A percentile compares a stretch with the other conserved stretches of the same genome.
Evolutionary conservation across 2,329 filamentous ascomycete genomes (phyloP).

Genomic region (Trichoderma endophyticum): DNA sequence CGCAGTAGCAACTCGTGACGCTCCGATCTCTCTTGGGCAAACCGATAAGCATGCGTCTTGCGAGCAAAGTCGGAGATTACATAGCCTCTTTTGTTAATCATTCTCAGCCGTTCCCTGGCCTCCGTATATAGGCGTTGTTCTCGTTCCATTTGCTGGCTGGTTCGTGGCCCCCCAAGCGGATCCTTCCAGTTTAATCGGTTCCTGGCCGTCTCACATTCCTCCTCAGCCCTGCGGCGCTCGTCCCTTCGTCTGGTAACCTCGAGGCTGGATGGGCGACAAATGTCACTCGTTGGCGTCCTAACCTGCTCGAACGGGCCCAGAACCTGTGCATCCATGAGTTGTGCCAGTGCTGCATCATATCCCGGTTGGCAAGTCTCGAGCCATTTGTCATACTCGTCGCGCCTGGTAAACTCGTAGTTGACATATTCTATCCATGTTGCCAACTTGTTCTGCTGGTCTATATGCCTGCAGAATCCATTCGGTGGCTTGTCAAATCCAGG

Average conservation of each 20-base stretch:
- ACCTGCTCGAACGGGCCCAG: conserved; percentile 5
- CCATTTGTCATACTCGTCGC: conserved; percentile 17
- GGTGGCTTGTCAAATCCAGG: neutral
- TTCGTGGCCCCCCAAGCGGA: neutral
- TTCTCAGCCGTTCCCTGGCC: neutral
- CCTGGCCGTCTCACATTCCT: neutral
- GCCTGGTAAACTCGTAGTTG: conserved; percentile 12
- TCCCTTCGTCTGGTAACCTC: conserved; percentile 4
- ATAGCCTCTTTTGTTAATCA: neutral
- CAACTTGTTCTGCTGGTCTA: conserved; percentile 9
- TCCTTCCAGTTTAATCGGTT: neutral
- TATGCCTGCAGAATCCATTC: neutral
- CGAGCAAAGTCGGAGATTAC: neutral
- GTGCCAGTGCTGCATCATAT: conserved; percentile 6
- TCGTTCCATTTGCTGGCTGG: neutral
- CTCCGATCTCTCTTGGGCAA: conserved; percentile 18
- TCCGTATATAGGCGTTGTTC: neutral
- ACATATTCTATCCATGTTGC: conserved; percentile 17
- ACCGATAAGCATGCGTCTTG: conserved; percentile 16
- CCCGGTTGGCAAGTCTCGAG: conserved; percentile 3
- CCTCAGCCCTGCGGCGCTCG: conserved; percentile 3
- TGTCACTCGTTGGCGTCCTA: neutral
- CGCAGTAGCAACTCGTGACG: conserved; percentile 23
- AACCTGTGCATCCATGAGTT: neutral
- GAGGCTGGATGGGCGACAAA: conserved; percentile 9